phyloP scores from a whole-genome alignment of 495 filamentous ascomycete genomes.

The Eremomyces bilateralis region DNA sequence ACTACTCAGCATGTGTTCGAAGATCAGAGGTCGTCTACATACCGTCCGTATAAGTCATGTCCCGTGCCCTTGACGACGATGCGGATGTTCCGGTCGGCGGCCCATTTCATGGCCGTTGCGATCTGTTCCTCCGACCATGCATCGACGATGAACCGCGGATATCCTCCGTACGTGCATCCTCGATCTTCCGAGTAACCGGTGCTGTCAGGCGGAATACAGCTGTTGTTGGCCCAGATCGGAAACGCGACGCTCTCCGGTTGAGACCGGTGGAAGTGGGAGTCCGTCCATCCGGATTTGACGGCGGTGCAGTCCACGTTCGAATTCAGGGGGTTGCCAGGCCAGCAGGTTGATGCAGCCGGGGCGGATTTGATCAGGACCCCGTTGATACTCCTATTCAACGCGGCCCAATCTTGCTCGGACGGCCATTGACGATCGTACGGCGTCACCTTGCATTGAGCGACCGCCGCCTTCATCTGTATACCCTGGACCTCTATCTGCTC shows the following conservation, averaged over 20 bases:
- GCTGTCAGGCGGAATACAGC: not conserved
- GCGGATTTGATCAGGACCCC: not conserved
- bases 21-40: not conserved
- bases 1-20: not conserved
- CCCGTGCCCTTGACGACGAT: not conserved
- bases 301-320: not conserved
- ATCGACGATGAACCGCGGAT: not conserved
- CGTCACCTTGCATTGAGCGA: not conserved
- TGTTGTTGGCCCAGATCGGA: not conserved
- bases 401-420: not conserved
- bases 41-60: not conserved
- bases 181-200: not conserved
- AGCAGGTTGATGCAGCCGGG: not conserved
- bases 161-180: not conserved
- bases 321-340: slow-evolving; percentile 3
- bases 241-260: not conserved
- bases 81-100: not conserved
- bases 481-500: too few relatives aligned
- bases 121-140: not conserved
- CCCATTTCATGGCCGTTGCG: not conserved
- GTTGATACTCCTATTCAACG: not conserved
- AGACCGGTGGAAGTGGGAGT: not conserved
- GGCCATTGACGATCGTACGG: not conserved
- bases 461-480: too few relatives aligned
- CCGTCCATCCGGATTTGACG: not conserved